Percentiles rank a stretch among this genome's conserved stretches.
Conservation (phyloP, 495 filamentous ascomycete genomes). For the Daldinia concentrica region DNA sequence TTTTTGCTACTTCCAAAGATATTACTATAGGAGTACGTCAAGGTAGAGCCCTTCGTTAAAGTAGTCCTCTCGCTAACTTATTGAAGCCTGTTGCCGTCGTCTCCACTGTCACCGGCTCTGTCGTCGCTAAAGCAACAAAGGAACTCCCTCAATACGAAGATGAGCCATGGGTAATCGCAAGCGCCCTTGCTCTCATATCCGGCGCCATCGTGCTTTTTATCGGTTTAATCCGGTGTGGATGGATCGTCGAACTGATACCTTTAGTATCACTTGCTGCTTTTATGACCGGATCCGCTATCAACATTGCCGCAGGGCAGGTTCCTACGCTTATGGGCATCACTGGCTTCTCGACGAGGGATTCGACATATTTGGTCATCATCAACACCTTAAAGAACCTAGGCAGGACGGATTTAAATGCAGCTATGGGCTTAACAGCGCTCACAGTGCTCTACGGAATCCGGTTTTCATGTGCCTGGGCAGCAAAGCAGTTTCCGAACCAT, state of each 20-base stretch:
- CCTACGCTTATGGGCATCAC: conserved; percentile 85
- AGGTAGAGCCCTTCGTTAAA: conserved; percentile 47
- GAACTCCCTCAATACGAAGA: conserved; percentile 62
- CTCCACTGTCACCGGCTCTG: conserved; percentile 86
- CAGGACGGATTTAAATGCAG: conserved; percentile 76
- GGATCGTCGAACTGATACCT: conserved; percentile 96
- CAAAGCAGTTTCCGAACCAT: conserved; percentile 72
- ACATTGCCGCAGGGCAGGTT: conserved; percentile 89
- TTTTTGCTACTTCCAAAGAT: conserved; percentile 98
- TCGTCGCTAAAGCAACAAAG: conserved; percentile 69
- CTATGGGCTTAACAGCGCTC: conserved; percentile 88
- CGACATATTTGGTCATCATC: conserved; percentile 88
- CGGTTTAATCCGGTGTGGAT: conserved; percentile 81
- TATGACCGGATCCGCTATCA: conserved; percentile 97
- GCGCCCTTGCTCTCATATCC: conserved; percentile 79
- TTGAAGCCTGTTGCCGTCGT: conserved; percentile 90
- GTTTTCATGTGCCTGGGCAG: conserved; percentile 68
- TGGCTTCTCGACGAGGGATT: conserved; percentile 75
- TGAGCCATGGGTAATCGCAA: conserved; percentile 69
- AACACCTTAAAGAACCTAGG: conserved; percentile 82
- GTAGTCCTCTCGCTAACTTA: conserved; percentile 24
- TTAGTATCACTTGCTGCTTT: conserved; percentile 92
- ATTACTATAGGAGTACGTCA: conserved; percentile 94
- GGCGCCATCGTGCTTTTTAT: conserved; percentile 85
- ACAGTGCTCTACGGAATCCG: conserved; percentile 86